These are phyloP conservation scores for Didymella lethalis DNA, from an alignment of 2,329 filamentous ascomycete genomes.

Conservation along the genomic window DNA sequence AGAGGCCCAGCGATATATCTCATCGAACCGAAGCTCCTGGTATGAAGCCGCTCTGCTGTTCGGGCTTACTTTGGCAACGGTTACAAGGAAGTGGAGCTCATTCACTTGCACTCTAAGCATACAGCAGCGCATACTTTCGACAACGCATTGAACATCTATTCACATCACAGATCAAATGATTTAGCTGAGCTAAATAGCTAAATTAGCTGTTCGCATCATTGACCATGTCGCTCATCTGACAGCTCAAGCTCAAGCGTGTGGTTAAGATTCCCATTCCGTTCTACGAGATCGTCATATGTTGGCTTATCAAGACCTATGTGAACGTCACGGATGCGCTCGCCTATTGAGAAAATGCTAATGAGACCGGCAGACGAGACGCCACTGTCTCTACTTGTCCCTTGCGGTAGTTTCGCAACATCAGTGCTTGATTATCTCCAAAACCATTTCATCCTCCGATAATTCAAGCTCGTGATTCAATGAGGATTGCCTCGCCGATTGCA, in stretches of 20 bases:
- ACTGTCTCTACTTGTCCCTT: neutral
- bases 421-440: neutral
- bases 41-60: too few relatives aligned
- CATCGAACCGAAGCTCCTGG: too few relatives aligned
- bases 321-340: neutral
- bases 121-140: neutral
- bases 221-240: neutral
- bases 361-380: neutral
- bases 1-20: too few relatives aligned
- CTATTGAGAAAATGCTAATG: neutral
- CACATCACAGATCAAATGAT: neutral
- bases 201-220: neutral
- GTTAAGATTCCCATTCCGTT: neutral
- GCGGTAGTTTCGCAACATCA: neutral
- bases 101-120: too few relatives aligned
- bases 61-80: too few relatives aligned
- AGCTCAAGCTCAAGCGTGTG: neutral
- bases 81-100: too few relatives aligned
- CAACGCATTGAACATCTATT: neutral
- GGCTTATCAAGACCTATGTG: neutral
- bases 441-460: neutral
- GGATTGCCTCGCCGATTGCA: neutral
- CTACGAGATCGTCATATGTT: neutral
- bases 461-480: neutral
- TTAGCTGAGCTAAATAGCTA: neutral